Percentiles rank a stretch among this genome's conserved stretches.
These are phyloP conservation scores for Diplodia seriata DNA, from an alignment of 2,329 filamentous ascomycete species.

Conservation along the genomic window DNA sequence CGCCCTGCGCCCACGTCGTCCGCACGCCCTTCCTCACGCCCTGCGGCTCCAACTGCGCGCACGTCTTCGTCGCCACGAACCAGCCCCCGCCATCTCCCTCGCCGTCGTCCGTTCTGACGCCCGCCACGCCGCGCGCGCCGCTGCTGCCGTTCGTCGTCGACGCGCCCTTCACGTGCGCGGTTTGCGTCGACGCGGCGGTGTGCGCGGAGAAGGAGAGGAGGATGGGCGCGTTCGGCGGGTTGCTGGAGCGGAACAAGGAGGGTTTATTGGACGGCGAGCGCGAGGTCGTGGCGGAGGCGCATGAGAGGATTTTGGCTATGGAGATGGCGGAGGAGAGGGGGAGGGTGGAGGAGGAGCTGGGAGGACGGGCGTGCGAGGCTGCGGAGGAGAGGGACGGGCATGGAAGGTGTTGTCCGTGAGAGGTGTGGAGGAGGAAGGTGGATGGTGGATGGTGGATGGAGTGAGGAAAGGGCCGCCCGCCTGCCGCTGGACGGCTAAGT, in stretches of 20 bases:
- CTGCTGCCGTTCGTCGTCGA: background rate
- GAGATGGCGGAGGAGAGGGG: conserved; percentile 10
- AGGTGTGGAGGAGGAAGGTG: background rate
- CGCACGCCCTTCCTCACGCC: conserved; percentile 21
- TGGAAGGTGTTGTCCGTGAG: background rate
- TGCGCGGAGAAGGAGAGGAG: background rate
- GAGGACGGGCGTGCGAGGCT: background rate
- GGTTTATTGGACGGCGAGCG: conserved; percentile 7
- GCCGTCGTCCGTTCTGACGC: background rate
- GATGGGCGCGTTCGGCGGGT: background rate
- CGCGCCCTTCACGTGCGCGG: background rate
- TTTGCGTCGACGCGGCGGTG: background rate
- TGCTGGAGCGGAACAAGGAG: background rate
- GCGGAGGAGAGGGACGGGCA: conserved; percentile 11
- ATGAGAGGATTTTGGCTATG: background rate
- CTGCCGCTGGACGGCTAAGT: background rate
- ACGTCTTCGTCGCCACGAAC: background rate
- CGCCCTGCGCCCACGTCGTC: conserved; percentile 10
- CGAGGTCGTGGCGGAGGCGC: background rate
- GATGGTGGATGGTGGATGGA: background rate
- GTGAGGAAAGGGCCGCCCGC: no score
- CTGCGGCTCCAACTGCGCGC: conserved; percentile 21
- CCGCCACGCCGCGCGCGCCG: background rate
- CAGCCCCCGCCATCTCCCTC: background rate
- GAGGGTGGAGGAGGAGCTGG: background rate